Base-by-base conservation (phyloP, 176 grass and related monocot species). In the Puccinellia tenuiflora region DNA sequence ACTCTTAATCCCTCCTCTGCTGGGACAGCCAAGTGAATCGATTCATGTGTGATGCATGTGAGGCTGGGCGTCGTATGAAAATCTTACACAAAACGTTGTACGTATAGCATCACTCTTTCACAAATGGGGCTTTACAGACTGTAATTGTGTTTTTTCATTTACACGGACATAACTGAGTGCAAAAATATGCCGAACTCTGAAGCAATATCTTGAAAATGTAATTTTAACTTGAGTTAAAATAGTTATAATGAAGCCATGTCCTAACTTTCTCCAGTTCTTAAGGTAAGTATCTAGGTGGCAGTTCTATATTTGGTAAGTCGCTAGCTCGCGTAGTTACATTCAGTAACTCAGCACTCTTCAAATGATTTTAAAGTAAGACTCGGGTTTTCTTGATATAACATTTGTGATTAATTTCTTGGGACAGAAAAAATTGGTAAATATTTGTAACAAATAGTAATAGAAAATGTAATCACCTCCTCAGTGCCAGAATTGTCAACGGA, bases 391-490 rank as follows among this genome's bases (percentile, higher is more conserved):
- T 57, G 60, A 26, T 48, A 68, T 59, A 59, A 60, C 18, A 18
- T 56, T 47, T 80, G 35, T 47, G 37, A 66, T 50, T 24, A 74
- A 76, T 68, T 52, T 5, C 60, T 39, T 76, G 46, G 46, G 1
- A 37, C n/a, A 22, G n/a, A 79, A 35, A 68, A 26, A 42, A 21
- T 26, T 61, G 4, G 55, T 29, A 83, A 62, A 65, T 31, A 53
- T 51, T 73, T 18, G 4, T 47, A 69, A 14, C 60, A 68, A 63
- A 80, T 59, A 69, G 42, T 7, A 84, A 39, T 33, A 50, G 22
- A 82, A 80, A 88, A 79, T 63, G 54, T 74, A 81, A 93, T 86
- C 85, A 93, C 91, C 96, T 93, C 69, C 77, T 60, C 75, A 57
- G 37, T 73, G 65, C 68, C 46, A 66, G 76, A 86, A 79, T 37